Conservation (phyloP, 2,329 filamentous ascomycete genomes). For the Colletotrichum somersetense region DNA sequence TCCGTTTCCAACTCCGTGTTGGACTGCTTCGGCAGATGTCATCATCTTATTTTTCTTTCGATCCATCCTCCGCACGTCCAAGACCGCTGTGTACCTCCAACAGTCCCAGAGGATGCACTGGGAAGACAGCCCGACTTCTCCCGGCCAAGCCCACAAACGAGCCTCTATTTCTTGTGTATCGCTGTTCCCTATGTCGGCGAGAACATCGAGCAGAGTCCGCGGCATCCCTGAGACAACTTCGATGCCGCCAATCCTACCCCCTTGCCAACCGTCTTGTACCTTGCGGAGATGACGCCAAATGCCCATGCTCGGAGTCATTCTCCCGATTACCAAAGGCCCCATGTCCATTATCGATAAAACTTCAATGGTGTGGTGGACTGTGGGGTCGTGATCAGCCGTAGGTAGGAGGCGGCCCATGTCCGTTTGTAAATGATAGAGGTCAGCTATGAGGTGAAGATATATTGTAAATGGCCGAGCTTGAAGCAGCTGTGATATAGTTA, state of each 20-base stretch:
- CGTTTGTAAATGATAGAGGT: conserved; percentile 32
- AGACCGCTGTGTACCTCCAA: conserved; percentile 45
- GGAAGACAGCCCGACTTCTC: conserved; percentile 45
- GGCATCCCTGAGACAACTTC: conserved; percentile 49
- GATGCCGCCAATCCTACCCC: conserved; percentile 41
- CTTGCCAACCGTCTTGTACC: conserved; percentile 35
- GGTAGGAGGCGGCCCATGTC: conserved; percentile 17
- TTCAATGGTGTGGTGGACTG: conserved; percentile 32
- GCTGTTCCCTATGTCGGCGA: conserved; percentile 42
- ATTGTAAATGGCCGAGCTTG: conserved; percentile 38
- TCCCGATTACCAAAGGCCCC: conserved; percentile 36
- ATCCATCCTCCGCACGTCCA: conserved; percentile 42
- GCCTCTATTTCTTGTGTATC: conserved; percentile 39
- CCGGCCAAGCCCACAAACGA: conserved; percentile 45
- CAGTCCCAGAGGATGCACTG: conserved; percentile 49
- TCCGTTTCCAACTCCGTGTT: background rate
- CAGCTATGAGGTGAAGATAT: conserved; percentile 39
- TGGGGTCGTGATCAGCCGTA: conserved; percentile 19
- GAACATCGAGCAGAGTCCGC: conserved; percentile 46
- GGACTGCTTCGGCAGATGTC: background rate
- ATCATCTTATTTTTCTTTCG: background rate
- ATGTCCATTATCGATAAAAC: conserved; percentile 43
- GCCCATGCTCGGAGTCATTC: conserved; percentile 35
- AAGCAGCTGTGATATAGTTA: conserved; percentile 16
- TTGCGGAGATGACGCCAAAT: conserved; percentile 38